Evolutionary conservation across 345 rosid genomes (phyloP), one percentile per base, ranked within the genome.

Genomic region (Eucalyptus virginea): DNA sequence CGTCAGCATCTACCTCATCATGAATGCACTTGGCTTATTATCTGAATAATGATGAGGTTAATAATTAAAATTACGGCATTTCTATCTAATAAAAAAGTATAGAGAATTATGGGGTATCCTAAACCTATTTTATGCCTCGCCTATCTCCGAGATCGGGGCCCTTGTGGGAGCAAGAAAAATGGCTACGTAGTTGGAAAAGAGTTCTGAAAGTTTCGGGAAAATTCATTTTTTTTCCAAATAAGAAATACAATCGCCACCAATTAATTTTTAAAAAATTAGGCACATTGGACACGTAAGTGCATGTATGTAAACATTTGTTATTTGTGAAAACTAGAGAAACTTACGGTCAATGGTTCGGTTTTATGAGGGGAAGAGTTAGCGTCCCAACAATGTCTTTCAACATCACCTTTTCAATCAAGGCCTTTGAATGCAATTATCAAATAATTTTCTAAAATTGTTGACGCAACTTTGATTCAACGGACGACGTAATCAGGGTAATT

Each of bases 261-360:
- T 6, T 3, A 6, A 72, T 9, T 69, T 69, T 69, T 18, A 17
- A 19, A 34, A 17, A 69, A 17, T 34, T 34, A 11, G 14, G 4
- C 8, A 0, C 0, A 5, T 34, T 34, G 7, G 24, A 34, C 81
- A 37, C 8, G 0, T 18, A 9, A 12, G 26, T 34, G 2, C 44
- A 3, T 5, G 1, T 34, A 34, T 18, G 44, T 9, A 34, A 69
- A 21, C 24, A 19, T 34, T 34, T 23, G 11, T 34, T 18, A 69
- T 69, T 0, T 34, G 14, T 34, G 14, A 69, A 69, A 32, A 18
- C 44, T 34, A 18, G 44, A 72, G 13, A 72, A 37, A 72, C 28
- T 34, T 10, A 72, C 23, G 4, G 8, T 72, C 14, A 5, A 9
- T 3, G 2, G 15, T 72, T 72, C 5, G 12, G 45, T 72, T 37